Evolutionary conservation across 2,329 filamentous ascomycete species (phyloP).

Genomic region (Botrytis deweyae): DNA sequence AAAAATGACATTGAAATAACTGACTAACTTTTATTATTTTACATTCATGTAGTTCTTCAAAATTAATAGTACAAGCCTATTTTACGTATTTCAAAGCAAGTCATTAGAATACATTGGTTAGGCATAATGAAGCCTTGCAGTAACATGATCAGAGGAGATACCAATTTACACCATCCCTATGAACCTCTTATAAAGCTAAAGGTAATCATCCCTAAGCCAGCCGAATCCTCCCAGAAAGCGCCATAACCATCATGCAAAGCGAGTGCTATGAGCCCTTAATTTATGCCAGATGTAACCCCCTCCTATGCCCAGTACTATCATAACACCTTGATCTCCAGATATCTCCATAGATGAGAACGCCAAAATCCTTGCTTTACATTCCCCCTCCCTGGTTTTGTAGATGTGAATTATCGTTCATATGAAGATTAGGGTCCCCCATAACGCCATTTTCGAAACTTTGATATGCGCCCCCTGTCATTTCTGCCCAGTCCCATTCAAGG

Average conservation of each 20-base stretch:
- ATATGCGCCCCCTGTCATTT: slow-evolving; percentile 65
- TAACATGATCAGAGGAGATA: slow-evolving; percentile 11
- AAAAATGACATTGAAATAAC: not conserved
- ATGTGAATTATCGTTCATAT: slow-evolving; percentile 32
- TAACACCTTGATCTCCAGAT: not conserved
- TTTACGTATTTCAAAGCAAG: not conserved
- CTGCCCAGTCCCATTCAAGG: slow-evolving; percentile 74
- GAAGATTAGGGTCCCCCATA: slow-evolving; percentile 33
- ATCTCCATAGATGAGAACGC: not conserved
- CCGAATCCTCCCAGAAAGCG: not conserved
- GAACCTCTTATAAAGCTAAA: not conserved
- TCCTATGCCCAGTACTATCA: slow-evolving; percentile 3
- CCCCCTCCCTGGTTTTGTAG: slow-evolving; percentile 31
- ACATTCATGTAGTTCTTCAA: not conserved
- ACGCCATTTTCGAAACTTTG: slow-evolving; percentile 62
- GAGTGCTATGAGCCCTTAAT: slow-evolving; percentile 3
- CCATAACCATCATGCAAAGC: slow-evolving; percentile 15
- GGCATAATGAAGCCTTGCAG: slow-evolving; percentile 3
- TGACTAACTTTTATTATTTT: not conserved
- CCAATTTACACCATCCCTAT: not conserved
- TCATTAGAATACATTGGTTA: slow-evolving; percentile 14
- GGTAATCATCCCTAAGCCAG: not conserved
- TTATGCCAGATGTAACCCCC: not conserved
- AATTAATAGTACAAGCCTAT: not conserved
- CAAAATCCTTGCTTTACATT: slow-evolving; percentile 6